Evolutionary conservation across 2,329 filamentous ascomycete species (phyloP).

Genomic region (Fusarium nisikadoi): DNA sequence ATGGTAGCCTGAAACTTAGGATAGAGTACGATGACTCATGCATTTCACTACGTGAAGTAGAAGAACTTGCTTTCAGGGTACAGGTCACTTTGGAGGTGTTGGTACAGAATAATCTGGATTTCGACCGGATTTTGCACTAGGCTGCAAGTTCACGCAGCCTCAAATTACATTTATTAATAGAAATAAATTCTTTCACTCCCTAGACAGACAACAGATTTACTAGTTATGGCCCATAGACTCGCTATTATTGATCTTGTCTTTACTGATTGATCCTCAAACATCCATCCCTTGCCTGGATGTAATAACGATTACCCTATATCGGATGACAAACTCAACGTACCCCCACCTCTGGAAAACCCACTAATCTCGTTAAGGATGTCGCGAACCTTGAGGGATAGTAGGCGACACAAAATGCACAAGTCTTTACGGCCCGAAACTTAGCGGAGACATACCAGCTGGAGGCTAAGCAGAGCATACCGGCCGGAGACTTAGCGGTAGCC

Average conservation of each 20-base stretch:
- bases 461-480: no score
- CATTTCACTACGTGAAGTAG: not conserved
- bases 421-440: not conserved
- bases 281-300: not conserved
- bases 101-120: fast-evolving
- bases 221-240: no score
- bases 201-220: no score
- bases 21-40: not conserved
- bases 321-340: not conserved
- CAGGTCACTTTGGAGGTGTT: not conserved
- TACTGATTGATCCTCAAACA: not conserved
- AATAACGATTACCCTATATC: not conserved
- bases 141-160: not conserved
- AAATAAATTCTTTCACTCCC: not conserved
- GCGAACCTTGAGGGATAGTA: not conserved
- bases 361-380: not conserved
- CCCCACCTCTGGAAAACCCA: not conserved
- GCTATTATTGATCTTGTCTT: not conserved
- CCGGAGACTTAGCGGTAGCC: no score
- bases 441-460: not conserved
- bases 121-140: not conserved
- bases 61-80: not conserved
- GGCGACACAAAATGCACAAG: not conserved
- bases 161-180: not conserved
- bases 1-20: not conserved